phyloP scores from a whole-genome alignment of 108 stramenopile genomes.

The Licmophora abbreviata region DNA sequence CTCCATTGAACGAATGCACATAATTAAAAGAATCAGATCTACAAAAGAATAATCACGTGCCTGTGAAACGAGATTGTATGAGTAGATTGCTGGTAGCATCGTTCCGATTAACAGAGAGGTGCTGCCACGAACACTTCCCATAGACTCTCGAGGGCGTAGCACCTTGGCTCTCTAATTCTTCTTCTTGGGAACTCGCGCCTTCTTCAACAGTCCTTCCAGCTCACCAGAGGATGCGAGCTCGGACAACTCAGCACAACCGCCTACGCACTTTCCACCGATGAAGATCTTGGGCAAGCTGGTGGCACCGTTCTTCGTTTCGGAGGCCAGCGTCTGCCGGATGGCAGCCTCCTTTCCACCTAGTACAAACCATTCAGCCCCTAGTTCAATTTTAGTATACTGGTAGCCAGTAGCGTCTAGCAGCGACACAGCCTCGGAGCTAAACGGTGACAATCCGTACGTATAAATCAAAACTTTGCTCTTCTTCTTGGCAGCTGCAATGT shows the following conservation, averaged over 20 bases:
- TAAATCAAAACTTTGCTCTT: slow-evolving; percentile 50
- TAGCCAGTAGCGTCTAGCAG: slow-evolving; percentile 45
- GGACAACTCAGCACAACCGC: slow-evolving; percentile 54
- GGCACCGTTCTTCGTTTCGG: slow-evolving; percentile 39
- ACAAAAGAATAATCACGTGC: no score
- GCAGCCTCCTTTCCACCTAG: slow-evolving; percentile 46
- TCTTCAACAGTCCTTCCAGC: slow-evolving; percentile 34
- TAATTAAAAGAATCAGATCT: no score
- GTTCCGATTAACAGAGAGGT: no score
- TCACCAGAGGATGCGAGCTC: slow-evolving; percentile 32
- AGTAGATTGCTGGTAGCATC: no score
- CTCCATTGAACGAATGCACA: no score
- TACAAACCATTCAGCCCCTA: slow-evolving; percentile 68
- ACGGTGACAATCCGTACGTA: slow-evolving; percentile 60
- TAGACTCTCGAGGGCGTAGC: no score
- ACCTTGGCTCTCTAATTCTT: no score
- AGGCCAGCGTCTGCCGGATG: slow-evolving; percentile 38
- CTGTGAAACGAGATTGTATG: no score
- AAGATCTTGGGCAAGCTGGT: slow-evolving; percentile 61
- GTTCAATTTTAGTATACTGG: slow-evolving; percentile 42
- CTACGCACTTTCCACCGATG: slow-evolving; percentile 55
- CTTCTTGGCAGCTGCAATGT: slow-evolving; percentile 26
- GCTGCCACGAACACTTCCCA: no score
- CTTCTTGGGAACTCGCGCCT: slow-evolving; percentile 40
- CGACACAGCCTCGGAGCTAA: slow-evolving; percentile 47